Evolutionary conservation across 2,329 filamentous ascomycete genomes (phyloP).

Genomic region (Pseudogymnoascus destructans): DNA sequence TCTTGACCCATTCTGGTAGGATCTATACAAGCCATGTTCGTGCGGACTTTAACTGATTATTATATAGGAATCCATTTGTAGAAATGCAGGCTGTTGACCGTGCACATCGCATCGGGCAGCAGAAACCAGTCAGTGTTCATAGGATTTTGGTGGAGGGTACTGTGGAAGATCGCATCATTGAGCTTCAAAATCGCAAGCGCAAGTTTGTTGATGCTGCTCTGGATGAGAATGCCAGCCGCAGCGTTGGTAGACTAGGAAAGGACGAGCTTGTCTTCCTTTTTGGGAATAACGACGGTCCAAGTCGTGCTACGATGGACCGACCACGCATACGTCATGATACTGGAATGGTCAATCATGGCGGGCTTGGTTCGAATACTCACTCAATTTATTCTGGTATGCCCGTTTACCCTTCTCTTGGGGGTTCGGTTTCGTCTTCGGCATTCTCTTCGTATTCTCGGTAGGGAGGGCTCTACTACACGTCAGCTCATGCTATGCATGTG

Average conservation of each 20-base stretch:
- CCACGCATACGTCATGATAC: background rate
- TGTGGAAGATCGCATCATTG: constrained; percentile 76
- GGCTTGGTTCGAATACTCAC: background rate
- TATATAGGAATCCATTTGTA: constrained; percentile 58
- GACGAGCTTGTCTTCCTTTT: constrained; percentile 62
- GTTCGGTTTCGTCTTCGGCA: background rate
- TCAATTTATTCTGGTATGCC: background rate
- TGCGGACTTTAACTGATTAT: background rate
- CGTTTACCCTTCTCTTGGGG: background rate
- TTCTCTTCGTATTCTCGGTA: background rate
- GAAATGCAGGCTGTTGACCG: constrained; percentile 88
- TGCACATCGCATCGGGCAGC: constrained; percentile 77
- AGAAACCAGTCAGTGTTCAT: constrained; percentile 61
- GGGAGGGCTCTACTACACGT: background rate
- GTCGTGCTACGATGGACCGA: background rate
- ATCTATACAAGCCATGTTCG: background rate
- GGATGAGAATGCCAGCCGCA: constrained; percentile 58
- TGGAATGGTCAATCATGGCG: background rate
- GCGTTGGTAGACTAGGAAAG: constrained; percentile 51
- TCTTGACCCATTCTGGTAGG: constrained; percentile 75
- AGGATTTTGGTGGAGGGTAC: constrained; percentile 64
- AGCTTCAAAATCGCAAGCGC: constrained; percentile 66
- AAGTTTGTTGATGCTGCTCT: constrained; percentile 65
- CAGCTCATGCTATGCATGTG: background rate
- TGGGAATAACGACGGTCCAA: background rate